Evolutionary conservation across 495 filamentous ascomycete genomes (phyloP).

Genomic region (Hypoxylon fragiforme): DNA sequence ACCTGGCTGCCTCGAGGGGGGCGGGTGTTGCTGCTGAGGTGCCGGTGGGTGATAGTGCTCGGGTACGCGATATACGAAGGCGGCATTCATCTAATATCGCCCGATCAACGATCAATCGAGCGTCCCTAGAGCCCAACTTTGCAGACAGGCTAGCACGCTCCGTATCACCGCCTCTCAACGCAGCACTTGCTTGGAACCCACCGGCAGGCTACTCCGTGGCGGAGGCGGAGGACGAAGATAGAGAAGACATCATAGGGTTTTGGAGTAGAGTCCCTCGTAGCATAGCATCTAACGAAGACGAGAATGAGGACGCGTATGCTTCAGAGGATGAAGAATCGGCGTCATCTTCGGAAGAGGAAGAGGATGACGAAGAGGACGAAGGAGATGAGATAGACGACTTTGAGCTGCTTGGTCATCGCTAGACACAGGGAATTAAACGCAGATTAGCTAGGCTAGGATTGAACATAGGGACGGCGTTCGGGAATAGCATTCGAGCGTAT

Average conservation of each 20-base stretch:
- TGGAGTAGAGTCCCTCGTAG: slow-evolving; percentile 58
- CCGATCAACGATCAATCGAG: slow-evolving; percentile 23
- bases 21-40: slow-evolving; percentile 9
- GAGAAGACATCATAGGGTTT: slow-evolving; percentile 64
- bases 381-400: slow-evolving; percentile 64
- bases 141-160: slow-evolving; percentile 43
- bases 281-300: slow-evolving; percentile 41
- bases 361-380: slow-evolving; percentile 56
- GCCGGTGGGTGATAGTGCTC: slow-evolving; percentile 14
- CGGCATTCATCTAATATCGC: slow-evolving; percentile 41
- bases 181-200: slow-evolving; percentile 22
- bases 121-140: slow-evolving; percentile 38
- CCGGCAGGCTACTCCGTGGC: slow-evolving; percentile 20
- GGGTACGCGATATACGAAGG: slow-evolving; percentile 32
- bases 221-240: slow-evolving; percentile 50
- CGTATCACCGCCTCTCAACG: slow-evolving; percentile 38
- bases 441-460: slow-evolving; percentile 23
- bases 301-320: slow-evolving; percentile 40
- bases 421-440: slow-evolving; percentile 28
- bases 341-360: slow-evolving; percentile 47
- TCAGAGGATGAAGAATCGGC: slow-evolving; percentile 41
- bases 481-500: slow-evolving; percentile 17
- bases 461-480: slow-evolving; percentile 26
- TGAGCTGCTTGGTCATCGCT: slow-evolving; percentile 73
- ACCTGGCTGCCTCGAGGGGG: slow-evolving; percentile 10